These are phyloP conservation scores for Clonostachys solani DNA, from an alignment of 2,329 filamentous ascomycete genomes.

Conservation along the genomic window DNA sequence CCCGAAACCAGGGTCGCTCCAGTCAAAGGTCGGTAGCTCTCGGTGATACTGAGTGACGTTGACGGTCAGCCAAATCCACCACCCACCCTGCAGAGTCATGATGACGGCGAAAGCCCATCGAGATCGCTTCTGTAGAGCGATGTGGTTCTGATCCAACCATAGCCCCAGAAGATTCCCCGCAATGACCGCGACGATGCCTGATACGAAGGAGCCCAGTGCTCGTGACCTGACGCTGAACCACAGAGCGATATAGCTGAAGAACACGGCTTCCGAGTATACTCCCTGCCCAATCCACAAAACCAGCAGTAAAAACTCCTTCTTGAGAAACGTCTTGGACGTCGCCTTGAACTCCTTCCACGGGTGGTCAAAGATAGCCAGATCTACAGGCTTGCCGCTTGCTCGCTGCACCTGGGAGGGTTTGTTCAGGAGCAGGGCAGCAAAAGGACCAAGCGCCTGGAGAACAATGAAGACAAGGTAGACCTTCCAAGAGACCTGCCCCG, in stretches of 20 bases:
- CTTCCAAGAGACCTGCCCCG: slow-evolving; percentile 63
- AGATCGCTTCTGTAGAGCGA: slow-evolving; percentile 46
- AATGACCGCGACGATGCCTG: slow-evolving; percentile 58
- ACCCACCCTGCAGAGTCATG: slow-evolving; percentile 54
- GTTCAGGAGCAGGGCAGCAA: slow-evolving; percentile 55
- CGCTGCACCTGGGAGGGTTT: slow-evolving; percentile 53
- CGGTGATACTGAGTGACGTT: slow-evolving; percentile 54
- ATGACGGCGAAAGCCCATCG: slow-evolving; percentile 47
- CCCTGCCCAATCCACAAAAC: background rate
- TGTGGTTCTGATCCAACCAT: slow-evolving; percentile 49
- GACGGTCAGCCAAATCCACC: slow-evolving; percentile 66
- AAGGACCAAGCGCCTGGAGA: slow-evolving; percentile 55
- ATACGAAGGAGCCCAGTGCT: slow-evolving; percentile 56
- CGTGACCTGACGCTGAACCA: slow-evolving; percentile 24
- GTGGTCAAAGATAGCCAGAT: slow-evolving; percentile 46
- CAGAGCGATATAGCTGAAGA: slow-evolving; percentile 27
- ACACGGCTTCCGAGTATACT: slow-evolving; percentile 32
- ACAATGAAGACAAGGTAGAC: slow-evolving; percentile 66
- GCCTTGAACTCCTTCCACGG: slow-evolving; percentile 50
- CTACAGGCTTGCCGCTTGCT: slow-evolving; percentile 53
- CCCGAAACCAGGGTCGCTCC: slow-evolving; percentile 58
- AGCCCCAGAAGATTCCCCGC: slow-evolving; percentile 58
- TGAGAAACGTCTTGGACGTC: slow-evolving; percentile 50
- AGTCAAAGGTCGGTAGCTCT: slow-evolving; percentile 57
- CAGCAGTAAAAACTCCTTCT: slow-evolving; percentile 49